Evolutionary conservation across 1,284 basidiomycete genomes (phyloP), one percentile per base, ranked within the genome.

Genomic region (Pseudozyma sp.): DNA sequence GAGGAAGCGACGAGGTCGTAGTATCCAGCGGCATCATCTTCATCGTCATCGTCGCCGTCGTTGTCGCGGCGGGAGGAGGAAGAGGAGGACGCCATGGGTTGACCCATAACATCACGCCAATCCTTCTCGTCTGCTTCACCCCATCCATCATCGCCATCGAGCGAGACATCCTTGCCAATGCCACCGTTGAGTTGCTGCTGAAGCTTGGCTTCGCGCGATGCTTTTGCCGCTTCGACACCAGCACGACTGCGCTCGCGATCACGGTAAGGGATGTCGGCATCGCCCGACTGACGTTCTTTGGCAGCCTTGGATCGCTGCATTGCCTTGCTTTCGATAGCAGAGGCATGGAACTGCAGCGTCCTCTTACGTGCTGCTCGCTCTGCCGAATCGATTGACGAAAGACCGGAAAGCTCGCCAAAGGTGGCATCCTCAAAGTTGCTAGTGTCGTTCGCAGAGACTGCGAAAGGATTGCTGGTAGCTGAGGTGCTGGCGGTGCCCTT

Each of bases 261-360:
- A 18, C 83, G 78, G 66, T 84, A 85, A 4, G 83, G 83, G 19
- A 85, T 84, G 51, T 85, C 83, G 14, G 72, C 68, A 59, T 85
- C 83, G 52, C 83, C 83, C 19, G 76, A 79, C 18, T 83, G 72
- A 25, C 67, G 60, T 36, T 78, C 66, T 48, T 70, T 64, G 51
- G 77, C 77, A 8, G 68, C 74, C 45, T 74, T 70, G 36, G 60
- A 56, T 12, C 76, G 58, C 44, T 67, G 64, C 40, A 68, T 54
- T 25, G 52, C 73, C 50, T 65, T 72, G 52, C 67, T 71, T 59
- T 72, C 74, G 56, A 62, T 78, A 47, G 69, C 73, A 2, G 68
- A 69, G 14, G 83, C 82, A 65, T 84, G 79, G 83, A 85, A 85
- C 38, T 80, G 80, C 42, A 83, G 53, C 9, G 76, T 70, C 31